Evolutionary conservation across 2,329 filamentous ascomycete genomes (phyloP), one percentile per base, ranked within the genome.

Genomic region (Coleophoma cylindrospora): DNA sequence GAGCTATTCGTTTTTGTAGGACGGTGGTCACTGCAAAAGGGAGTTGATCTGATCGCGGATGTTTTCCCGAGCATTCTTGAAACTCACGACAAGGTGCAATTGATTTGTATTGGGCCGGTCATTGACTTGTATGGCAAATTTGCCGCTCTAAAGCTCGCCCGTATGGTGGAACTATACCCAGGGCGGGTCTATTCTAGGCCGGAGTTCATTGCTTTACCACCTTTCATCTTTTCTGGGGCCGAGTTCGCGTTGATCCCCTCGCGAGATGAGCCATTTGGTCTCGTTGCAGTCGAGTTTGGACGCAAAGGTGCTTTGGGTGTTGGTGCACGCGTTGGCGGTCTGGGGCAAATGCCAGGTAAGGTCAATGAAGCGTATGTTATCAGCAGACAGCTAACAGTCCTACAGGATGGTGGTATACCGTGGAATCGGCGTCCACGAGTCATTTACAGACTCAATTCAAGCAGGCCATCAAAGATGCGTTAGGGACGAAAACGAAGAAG

Each of bases 1-100:
- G 80, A 86, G 53, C 70, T 86, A 13, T 76, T 86, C 55, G 81
- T 86, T 7, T 86, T 86, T 56, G 82, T 86, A 47, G 82, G 82
- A 50, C 76, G 82, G 53, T 86, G 82, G 82, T 82, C 77, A 11
- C 77, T 82, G 72, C 82, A 86, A 59, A 86, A 86, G 64, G 82
- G 82, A 47, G 74, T 86, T 46, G 82, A 86, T 60, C 68, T 86
- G 43, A 85, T 86, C 55, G 82, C 82, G n/a, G 82, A 86, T 57
- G 79, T 85, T 34, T 81, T 85, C 64, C 81, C 82, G 2, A n/a
- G 14, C 36, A 38, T 38, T 9, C 15, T 38, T 10, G 27, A 27
- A 5, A 27, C 27, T 10, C 4, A 27, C 27, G 2, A 27, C 2
- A 27, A 27, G 2, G 27, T 27, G 27, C 27, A 27, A 27, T 27